A percentile compares a stretch with the other conserved stretches of the same genome.
These are phyloP conservation scores for Nicotiana undulata DNA, from an alignment of 257 asterid species.

Conservation along the genomic window DNA sequence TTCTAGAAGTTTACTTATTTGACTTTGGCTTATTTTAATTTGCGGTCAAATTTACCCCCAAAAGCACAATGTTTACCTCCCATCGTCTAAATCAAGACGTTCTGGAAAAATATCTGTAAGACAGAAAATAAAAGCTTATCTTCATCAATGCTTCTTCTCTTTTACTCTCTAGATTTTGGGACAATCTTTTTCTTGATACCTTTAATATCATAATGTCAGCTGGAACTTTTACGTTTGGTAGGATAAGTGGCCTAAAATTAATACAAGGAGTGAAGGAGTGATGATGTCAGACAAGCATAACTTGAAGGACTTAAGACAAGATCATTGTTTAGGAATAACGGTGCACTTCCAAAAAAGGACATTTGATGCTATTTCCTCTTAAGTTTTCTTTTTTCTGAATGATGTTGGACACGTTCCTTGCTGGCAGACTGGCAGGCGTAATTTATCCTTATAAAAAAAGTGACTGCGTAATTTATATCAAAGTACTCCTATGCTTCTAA, in stretches of 20 bases:
- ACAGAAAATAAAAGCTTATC: not conserved
- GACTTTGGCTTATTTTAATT: not conserved
- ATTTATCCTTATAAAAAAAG: not conserved
- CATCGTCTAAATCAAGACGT: not conserved
- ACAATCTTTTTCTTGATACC: not conserved
- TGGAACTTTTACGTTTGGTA: not conserved
- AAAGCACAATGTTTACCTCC: not conserved
- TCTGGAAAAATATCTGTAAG: not conserved
- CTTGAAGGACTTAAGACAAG: not conserved
- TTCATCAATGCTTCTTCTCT: not conserved
- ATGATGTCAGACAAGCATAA: not conserved
- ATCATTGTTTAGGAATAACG: not conserved
- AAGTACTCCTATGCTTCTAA: not conserved
- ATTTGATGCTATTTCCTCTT: not conserved
- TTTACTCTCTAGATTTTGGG: not conserved
- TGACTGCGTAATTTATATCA: not conserved
- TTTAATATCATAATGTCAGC: not conserved
- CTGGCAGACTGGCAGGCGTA: not conserved
- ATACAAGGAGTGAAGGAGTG: not conserved
- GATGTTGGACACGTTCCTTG: slow-evolving; percentile 1
- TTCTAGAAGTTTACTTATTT: not conserved
- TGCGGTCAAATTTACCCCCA: not conserved
- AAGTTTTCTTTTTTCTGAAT: not conserved
- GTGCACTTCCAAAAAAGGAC: not conserved
- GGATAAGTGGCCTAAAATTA: not conserved